Conservation (phyloP, 1,139 yeast genomes). For the Candida glucosophila region DNA sequence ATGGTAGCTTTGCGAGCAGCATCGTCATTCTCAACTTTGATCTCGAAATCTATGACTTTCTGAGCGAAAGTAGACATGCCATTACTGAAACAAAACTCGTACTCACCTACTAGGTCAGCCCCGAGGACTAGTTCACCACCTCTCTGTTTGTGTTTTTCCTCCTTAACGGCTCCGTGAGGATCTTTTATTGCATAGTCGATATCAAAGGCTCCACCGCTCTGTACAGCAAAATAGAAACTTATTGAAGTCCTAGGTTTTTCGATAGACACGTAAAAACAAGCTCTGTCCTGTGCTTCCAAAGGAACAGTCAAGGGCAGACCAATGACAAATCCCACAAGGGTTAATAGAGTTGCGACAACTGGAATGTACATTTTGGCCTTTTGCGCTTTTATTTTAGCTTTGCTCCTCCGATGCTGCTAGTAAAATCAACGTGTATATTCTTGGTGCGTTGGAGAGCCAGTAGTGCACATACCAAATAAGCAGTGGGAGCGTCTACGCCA, state of each 20-base stretch:
- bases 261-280: conserved; percentile 75
- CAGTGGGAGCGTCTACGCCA: neutral
- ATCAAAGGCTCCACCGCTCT: conserved; percentile 82
- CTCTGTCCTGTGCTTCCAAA: conserved; percentile 67
- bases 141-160: conserved; percentile 56
- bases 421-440: neutral
- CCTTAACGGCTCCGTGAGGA: conserved; percentile 55
- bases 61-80: conserved; percentile 82
- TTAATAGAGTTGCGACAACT: conserved; percentile 13
- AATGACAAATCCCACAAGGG: conserved; percentile 18
- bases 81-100: conserved; percentile 85
- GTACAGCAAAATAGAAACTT: conserved; percentile 86
- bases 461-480: conserved; percentile 1
- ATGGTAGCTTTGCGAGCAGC: conserved; percentile 48
- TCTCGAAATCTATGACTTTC: conserved; percentile 84
- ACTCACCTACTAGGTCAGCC: conserved; percentile 72
- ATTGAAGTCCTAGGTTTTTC: conserved; percentile 54
- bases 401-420: neutral
- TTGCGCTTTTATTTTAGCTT: conserved; percentile 1
- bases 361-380: conserved; percentile 9
- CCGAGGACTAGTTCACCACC: conserved; percentile 79
- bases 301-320: conserved; percentile 69
- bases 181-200: conserved; percentile 68
- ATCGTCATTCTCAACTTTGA: conserved; percentile 48
- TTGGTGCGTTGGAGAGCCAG: neutral